phyloP scores from a whole-genome alignment of 306 rosid species.

The Alnus glutinosa region DNA sequence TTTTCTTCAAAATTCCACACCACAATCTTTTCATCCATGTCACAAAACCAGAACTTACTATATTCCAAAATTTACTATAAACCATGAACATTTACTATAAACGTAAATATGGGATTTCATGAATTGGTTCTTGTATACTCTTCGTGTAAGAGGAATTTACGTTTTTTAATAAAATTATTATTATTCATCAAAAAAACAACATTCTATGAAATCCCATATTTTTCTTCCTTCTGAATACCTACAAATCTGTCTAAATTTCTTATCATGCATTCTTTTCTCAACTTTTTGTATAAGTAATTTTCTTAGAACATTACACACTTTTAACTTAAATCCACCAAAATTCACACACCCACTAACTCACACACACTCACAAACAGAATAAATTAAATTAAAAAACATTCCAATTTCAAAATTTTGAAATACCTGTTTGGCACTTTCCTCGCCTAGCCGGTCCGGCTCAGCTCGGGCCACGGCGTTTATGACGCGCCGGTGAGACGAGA shows the following conservation, averaged over 20 bases:
- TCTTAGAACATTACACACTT: not conserved
- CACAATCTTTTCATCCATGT: not conserved
- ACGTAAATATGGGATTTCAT: too few relatives aligned
- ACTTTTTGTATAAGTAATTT: too few relatives aligned
- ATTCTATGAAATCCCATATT: not conserved
- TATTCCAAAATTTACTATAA: not conserved
- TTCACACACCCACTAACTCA: not conserved
- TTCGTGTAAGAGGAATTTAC: too few relatives aligned
- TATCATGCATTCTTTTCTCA: not conserved
- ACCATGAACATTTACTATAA: not conserved
- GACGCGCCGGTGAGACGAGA: constrained; percentile 21
- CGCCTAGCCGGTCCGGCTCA: constrained; percentile 37
- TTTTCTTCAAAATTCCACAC: not conserved
- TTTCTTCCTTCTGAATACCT: not conserved
- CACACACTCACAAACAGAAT: too few relatives aligned
- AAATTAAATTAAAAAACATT: not conserved
- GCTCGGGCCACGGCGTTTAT: constrained; percentile 39
- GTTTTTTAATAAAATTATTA: too few relatives aligned
- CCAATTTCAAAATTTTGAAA: not conserved
- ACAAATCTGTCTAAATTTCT: not conserved
- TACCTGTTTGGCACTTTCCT: constrained; percentile 43
- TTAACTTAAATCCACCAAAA: not conserved
- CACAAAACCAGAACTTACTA: not conserved
- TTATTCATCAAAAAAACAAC: too few relatives aligned
- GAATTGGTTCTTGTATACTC: too few relatives aligned